These are phyloP conservation scores for Malus sylvestris DNA, from an alignment of 306 rosid genomes.

Conservation along the genomic window DNA sequence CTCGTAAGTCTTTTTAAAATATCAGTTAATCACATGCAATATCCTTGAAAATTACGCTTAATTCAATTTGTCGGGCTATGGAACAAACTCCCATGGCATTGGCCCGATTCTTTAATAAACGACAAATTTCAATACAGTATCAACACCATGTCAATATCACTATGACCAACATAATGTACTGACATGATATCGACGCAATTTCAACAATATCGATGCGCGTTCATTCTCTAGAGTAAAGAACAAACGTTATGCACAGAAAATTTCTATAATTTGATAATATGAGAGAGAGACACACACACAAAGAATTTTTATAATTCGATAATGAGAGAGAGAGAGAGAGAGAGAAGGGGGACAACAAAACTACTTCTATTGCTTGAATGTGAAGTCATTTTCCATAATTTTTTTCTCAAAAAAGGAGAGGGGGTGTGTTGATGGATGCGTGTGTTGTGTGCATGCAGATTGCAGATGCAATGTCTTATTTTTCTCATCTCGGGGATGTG, in stretches of 20 bases:
- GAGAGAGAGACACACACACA: no score
- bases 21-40: background rate
- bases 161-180: no score
- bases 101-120: no score
- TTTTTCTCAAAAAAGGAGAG: background rate
- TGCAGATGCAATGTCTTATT: background rate
- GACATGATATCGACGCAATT: no score
- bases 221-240: no score
- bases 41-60: background rate
- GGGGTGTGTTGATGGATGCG: constrained; percentile 6
- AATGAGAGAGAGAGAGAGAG: background rate
- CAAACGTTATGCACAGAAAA: no score
- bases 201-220: no score
- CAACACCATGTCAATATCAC: no score
- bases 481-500: constrained; percentile 1
- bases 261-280: no score
- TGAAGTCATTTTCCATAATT: constrained; percentile 12
- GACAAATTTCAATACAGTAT: no score
- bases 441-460: background rate
- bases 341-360: background rate
- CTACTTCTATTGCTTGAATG: background rate
- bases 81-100: no score
- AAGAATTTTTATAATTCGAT: no score
- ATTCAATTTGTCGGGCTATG: background rate
- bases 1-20: background rate